phyloP scores from a whole-genome alignment of 139 green algal species.

The Picochlorum sp. region DNA sequence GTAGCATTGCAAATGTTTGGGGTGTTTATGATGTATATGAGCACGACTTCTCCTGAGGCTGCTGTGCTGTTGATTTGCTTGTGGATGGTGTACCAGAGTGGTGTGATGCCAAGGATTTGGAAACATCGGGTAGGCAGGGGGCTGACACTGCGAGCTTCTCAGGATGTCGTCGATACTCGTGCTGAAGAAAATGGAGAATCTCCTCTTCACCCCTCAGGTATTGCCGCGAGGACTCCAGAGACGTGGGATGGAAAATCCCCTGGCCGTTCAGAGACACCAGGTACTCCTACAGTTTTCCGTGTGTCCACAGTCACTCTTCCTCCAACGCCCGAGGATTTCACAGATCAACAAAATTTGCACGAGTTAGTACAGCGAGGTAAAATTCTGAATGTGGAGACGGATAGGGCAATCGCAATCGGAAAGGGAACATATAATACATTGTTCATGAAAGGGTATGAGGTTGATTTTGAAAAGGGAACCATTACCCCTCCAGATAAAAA shows the following conservation, averaged over 20 bases:
- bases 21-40: conserved; percentile 16
- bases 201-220: neutral
- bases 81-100: too few species aligned
- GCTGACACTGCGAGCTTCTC: neutral
- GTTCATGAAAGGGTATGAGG: conserved; percentile 18
- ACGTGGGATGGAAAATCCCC: neutral
- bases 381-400: conserved; percentile 42
- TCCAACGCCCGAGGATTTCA: neutral
- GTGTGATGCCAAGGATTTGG: too few species aligned
- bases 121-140: too few species aligned
- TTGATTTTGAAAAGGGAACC: conserved; percentile 20
- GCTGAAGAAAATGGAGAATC: neutral
- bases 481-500: conserved; percentile 19
- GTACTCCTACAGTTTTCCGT: neutral
- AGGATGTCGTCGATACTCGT: neutral
- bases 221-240: neutral
- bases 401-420: conserved; percentile 45
- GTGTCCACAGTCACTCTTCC: neutral
- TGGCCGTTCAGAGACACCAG: neutral
- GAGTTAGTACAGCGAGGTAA: conserved; percentile 30
- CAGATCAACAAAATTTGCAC: conserved; percentile 16
- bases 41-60: neutral
- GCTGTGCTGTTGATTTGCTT: too few species aligned
- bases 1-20: conserved; percentile 44
- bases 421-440: conserved; percentile 48